These are phyloP conservation scores for Crithidia bombi DNA, from an alignment of 208 protist genomes.

Conservation along the genomic window DNA sequence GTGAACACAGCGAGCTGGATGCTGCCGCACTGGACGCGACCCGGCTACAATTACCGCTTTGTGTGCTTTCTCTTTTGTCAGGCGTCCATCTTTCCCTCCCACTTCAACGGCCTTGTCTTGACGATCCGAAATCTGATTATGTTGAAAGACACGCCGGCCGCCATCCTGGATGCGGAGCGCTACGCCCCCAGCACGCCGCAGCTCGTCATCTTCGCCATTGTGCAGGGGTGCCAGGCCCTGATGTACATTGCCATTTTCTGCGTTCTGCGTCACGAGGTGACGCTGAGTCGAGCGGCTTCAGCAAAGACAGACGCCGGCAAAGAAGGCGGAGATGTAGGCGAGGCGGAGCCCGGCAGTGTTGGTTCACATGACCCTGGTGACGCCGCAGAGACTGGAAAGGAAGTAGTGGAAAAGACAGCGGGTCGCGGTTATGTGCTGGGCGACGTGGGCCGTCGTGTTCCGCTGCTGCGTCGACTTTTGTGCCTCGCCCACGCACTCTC, in stretches of 20 bases:
- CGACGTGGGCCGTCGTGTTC: slow-evolving; percentile 38
- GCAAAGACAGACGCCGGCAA: background rate
- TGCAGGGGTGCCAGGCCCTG: slow-evolving; percentile 39
- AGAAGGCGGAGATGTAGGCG: slow-evolving; percentile 1
- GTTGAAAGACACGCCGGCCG: slow-evolving; percentile 29
- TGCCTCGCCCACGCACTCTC: slow-evolving; percentile 8
- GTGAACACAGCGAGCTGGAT: slow-evolving; percentile 39
- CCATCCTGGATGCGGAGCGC: slow-evolving; percentile 53
- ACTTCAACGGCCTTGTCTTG: slow-evolving; percentile 71
- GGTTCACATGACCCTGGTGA: background rate
- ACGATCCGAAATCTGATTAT: slow-evolving; percentile 69
- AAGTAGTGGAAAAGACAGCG: slow-evolving; percentile 15
- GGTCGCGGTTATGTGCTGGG: slow-evolving; percentile 45
- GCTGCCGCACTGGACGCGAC: slow-evolving; percentile 39
- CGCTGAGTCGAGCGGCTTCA: slow-evolving; percentile 1
- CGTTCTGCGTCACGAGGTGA: slow-evolving; percentile 35
- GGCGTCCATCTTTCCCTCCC: slow-evolving; percentile 40
- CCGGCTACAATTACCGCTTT: slow-evolving; percentile 44
- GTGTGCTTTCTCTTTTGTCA: slow-evolving; percentile 24
- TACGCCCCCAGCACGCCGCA: slow-evolving; percentile 38
- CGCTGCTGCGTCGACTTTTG: slow-evolving; percentile 15
- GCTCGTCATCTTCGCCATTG: slow-evolving; percentile 39
- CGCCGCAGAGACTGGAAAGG: background rate
- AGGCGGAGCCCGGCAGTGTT: background rate
- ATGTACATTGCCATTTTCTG: slow-evolving; percentile 37